A percentile compares a stretch with the other conserved stretches of the same genome.
These are phyloP conservation scores for Neophaeococcomyces aloes DNA, from an alignment of 2,329 filamentous ascomycete genomes.

Conservation along the genomic window DNA sequence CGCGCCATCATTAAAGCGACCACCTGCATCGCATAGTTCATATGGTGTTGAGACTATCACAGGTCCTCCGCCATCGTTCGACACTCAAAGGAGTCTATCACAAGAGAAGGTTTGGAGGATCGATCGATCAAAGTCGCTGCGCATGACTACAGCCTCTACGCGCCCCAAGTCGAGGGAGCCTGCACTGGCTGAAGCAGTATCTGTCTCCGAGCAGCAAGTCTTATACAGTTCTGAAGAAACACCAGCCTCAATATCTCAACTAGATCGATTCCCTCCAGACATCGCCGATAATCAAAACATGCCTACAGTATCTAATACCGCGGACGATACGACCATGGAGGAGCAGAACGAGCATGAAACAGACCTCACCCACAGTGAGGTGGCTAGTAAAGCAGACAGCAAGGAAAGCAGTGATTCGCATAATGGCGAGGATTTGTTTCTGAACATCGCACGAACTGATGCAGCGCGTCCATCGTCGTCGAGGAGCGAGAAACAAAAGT, in stretches of 20 bases:
- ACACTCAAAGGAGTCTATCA: conserved; percentile 34
- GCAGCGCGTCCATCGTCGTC: conserved; percentile 17
- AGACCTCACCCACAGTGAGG: conserved; percentile 9
- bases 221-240: not conserved
- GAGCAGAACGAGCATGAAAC: conserved; percentile 21
- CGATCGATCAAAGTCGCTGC: conserved; percentile 10
- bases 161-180: not conserved
- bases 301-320: conserved; percentile 19
- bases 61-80: conserved; percentile 42
- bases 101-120: conserved; percentile 24
- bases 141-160: not conserved
- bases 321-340: conserved; percentile 23
- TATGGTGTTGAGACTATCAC: conserved; percentile 41
- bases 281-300: conserved; percentile 14
- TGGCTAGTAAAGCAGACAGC: conserved; percentile 19
- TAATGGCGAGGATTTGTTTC: conserved; percentile 36
- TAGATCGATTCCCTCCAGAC: conserved; percentile 7
- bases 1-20: conserved; percentile 24
- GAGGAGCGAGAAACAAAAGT: conserved; percentile 13
- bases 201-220: not conserved
- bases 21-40: conserved; percentile 39
- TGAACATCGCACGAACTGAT: conserved; percentile 37
- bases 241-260: not conserved
- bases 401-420: conserved; percentile 28
- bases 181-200: too few species aligned